Conservation (phyloP, 75 land plant species). For the Azolla pinnata region DNA sequence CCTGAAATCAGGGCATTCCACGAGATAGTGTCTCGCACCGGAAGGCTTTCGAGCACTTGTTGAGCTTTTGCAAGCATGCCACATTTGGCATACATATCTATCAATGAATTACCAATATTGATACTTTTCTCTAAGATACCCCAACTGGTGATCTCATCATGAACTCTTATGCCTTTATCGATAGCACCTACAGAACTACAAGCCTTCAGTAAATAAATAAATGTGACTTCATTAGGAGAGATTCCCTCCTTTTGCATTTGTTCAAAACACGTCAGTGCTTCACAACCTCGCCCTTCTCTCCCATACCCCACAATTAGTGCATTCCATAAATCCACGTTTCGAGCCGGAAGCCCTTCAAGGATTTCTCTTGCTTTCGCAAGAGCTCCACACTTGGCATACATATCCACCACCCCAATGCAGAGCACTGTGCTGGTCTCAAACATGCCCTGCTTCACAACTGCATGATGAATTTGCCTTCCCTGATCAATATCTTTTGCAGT, state of each 20-base stretch:
- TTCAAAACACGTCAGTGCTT: conserved; percentile 9
- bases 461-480: conserved; percentile 22
- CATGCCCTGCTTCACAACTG: conserved; percentile 15
- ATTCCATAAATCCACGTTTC: conserved; percentile 5
- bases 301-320: conserved; percentile 9
- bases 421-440: not conserved
- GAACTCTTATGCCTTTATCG: conserved; percentile 2
- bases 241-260: conserved; percentile 6
- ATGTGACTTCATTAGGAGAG: not conserved
- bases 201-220: conserved; percentile 3
- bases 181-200: too few relatives aligned
- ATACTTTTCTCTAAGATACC: conserved; percentile 2
- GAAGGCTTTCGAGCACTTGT: too few relatives aligned
- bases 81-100: too few relatives aligned
- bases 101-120: too few relatives aligned
- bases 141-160: not conserved
- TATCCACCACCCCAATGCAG: not conserved
- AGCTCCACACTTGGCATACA: conserved; percentile 10
- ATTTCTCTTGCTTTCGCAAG: conserved; percentile 5
- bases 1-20: conserved; percentile 18
- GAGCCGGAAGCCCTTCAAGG: conserved; percentile 6
- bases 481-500: not conserved
- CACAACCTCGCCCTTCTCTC: not conserved
- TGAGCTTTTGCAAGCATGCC: too few relatives aligned
- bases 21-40: conserved; percentile 9